Evolutionary conservation across 805 yeast genomes (phyloP).

Genomic region (Pichia cephalocereana): DNA sequence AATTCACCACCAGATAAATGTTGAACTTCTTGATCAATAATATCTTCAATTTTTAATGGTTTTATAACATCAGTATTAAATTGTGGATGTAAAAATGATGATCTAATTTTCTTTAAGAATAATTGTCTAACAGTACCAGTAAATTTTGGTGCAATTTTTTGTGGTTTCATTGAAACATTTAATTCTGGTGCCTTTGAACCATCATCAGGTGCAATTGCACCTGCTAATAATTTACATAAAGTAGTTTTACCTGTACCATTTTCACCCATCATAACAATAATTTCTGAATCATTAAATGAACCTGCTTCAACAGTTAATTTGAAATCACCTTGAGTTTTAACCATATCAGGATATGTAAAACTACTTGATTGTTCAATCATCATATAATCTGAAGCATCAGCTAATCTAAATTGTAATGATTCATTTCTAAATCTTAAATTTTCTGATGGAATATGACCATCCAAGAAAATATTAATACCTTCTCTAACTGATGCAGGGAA

Average conservation of each 20-base stretch:
- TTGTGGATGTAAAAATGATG: conserved; percentile 90
- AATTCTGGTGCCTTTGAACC: conserved; percentile 74
- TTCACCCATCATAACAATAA: conserved; percentile 99
- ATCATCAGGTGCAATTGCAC: conserved; percentile 81
- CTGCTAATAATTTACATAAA: conserved; percentile 90
- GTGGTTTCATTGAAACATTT: conserved; percentile 97
- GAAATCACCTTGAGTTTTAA: conserved; percentile 94
- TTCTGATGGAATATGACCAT: conserved; percentile 96
- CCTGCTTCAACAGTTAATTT: conserved; percentile 73
- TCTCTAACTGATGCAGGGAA: conserved; percentile 96
- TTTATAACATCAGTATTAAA: conserved; percentile 97
- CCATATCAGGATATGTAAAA: conserved; percentile 70
- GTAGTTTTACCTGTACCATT: conserved; percentile 99
- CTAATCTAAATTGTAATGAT: conserved; percentile 84
- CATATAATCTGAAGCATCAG: conserved; percentile 78
- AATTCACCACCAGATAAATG: conserved; percentile 98
- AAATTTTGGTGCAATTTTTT: conserved; percentile 97
- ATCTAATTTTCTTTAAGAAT: conserved; percentile 93
- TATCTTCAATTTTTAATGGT: conserved; percentile 87
- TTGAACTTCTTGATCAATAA: conserved; percentile 96
- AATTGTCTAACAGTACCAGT: conserved; percentile 97
- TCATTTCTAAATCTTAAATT: conserved; percentile 96
- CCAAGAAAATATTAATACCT: conserved; percentile 97
- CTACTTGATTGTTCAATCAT: conserved; percentile 71
- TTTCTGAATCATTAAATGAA: conserved; percentile 92